Evolutionary conservation across 2,329 filamentous ascomycete species (phyloP).

Genomic region (Fusarium acutatum): DNA sequence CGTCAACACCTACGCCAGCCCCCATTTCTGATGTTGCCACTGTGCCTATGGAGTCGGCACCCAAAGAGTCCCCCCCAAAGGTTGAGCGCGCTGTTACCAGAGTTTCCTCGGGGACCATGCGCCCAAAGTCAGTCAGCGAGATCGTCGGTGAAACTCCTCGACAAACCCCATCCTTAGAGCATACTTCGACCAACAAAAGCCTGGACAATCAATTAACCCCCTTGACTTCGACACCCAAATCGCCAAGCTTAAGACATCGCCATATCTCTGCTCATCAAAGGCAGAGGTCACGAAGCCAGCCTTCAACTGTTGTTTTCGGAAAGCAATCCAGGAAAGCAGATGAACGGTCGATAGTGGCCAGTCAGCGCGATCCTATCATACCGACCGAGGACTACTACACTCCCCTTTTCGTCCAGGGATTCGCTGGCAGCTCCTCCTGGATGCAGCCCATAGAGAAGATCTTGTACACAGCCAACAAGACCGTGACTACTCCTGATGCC

Average conservation of each 20-base stretch:
- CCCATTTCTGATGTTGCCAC: not conserved
- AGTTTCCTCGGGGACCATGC: slow-evolving; percentile 74
- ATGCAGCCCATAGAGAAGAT: slow-evolving; percentile 75
- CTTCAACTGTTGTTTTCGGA: slow-evolving; percentile 81
- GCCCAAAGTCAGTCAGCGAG: slow-evolving; percentile 77
- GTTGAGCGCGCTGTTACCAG: slow-evolving; percentile 70
- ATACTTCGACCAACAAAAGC: slow-evolving; percentile 40
- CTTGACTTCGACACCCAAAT: slow-evolving; percentile 55
- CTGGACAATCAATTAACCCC: slow-evolving; percentile 50
- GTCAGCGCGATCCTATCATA: slow-evolving; percentile 52
- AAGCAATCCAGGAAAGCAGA: slow-evolving; percentile 65
- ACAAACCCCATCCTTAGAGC: slow-evolving; percentile 47
- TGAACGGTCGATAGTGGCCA: slow-evolving; percentile 56
- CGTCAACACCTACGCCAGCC: slow-evolving; percentile 9
- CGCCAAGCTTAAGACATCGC: slow-evolving; percentile 47
- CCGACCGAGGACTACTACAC: slow-evolving; percentile 71
- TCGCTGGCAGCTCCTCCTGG: slow-evolving; percentile 63
- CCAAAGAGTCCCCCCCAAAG: slow-evolving; percentile 36
- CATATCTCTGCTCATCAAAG: slow-evolving; percentile 54
- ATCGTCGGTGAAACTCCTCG: slow-evolving; percentile 69
- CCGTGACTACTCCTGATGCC: slow-evolving; percentile 84
- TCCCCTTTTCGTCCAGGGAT: slow-evolving; percentile 68
- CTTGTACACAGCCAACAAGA: slow-evolving; percentile 86
- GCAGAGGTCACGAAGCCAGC: slow-evolving; percentile 69
- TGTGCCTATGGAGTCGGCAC: slow-evolving; percentile 1